These are phyloP conservation scores for Andrographis paniculata DNA, from an alignment of 305 asterid genomes.

Conservation along the genomic window DNA sequence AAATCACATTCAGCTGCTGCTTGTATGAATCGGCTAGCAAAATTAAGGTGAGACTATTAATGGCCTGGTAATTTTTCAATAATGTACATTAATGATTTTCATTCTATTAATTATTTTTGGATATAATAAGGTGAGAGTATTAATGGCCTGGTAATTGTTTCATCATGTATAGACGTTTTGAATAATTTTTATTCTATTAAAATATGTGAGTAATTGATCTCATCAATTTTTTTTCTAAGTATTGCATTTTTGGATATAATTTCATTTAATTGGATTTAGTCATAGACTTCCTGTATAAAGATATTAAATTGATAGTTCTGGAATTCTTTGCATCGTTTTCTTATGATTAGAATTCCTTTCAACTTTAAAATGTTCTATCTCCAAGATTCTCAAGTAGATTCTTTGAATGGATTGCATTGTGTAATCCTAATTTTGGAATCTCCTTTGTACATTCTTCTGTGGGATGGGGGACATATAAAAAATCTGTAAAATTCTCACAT, in stretches of 20 bases:
- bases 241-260: no score
- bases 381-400: slow-evolving; percentile 8
- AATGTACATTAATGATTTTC: background rate
- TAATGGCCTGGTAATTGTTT: no score
- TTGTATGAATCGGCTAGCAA: slow-evolving; percentile 98
- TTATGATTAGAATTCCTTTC: background rate
- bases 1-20: slow-evolving; percentile 81
- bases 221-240: no score
- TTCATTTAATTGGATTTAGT: no score
- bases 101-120: no score
- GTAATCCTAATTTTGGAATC: slow-evolving; percentile 2
- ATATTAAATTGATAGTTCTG: no score
- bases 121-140: no score
- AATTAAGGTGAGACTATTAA: slow-evolving; percentile 60
- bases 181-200: no score
- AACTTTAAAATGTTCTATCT: background rate
- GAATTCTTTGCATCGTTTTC: no score
- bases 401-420: background rate
- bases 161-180: no score
- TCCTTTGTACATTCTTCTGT: slow-evolving; percentile 1
- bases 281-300: no score
- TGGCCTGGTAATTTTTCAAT: background rate
- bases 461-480: background rate
- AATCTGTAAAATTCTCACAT: background rate
- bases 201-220: no score